phyloP scores from a whole-genome alignment of 176 grass and related monocot species.

The Hyparrhenia diplandra region DNA sequence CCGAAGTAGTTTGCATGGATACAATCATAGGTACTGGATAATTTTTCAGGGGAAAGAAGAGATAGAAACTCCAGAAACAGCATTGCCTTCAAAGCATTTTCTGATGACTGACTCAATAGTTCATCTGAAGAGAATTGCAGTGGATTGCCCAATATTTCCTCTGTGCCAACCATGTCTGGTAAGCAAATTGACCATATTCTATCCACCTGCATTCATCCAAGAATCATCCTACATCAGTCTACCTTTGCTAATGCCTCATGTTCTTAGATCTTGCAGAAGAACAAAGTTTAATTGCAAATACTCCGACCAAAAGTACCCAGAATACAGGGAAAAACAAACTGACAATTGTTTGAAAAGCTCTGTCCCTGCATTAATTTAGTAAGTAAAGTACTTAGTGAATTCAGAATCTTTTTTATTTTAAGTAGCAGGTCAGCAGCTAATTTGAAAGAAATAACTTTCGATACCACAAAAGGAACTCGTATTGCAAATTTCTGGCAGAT shows the following conservation, averaged over 20 bases:
- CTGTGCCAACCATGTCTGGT: slow-evolving; percentile 1
- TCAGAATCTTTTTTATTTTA: background rate
- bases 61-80: slow-evolving; percentile 31
- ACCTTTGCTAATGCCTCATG: background rate
- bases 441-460: background rate
- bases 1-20: slow-evolving; percentile 21
- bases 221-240: slow-evolving; percentile 3
- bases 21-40: slow-evolving; percentile 13
- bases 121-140: slow-evolving; percentile 19
- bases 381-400: background rate
- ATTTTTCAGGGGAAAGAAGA: slow-evolving; percentile 31
- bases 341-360: background rate
- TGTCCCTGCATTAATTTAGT: background rate
- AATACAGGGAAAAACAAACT: background rate
- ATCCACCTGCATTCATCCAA: slow-evolving; percentile 39
- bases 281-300: background rate
- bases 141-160: slow-evolving; percentile 14
- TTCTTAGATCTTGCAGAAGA: background rate
- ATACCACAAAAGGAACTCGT: background rate
- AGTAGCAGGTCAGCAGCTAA: background rate
- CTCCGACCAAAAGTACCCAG: background rate
- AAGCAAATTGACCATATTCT: slow-evolving; percentile 46
- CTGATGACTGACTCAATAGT: background rate
- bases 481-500: background rate
- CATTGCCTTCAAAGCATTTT: slow-evolving; percentile 18